Evolutionary conservation across 2,329 filamentous ascomycete species (phyloP).

Genomic region (Hysterium pulicare): DNA sequence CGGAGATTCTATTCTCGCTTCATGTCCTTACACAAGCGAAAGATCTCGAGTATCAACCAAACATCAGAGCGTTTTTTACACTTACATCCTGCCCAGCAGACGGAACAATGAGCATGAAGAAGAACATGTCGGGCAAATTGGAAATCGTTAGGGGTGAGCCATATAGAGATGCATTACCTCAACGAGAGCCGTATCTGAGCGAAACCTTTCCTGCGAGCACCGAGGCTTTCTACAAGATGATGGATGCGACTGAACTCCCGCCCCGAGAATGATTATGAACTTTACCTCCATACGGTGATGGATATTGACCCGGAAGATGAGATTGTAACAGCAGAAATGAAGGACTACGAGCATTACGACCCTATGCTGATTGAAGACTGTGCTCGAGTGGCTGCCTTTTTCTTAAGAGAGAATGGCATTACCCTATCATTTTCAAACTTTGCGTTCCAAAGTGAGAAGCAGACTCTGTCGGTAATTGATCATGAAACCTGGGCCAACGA

Average conservation of each 20-base stretch:
- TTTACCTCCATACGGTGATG: neutral
- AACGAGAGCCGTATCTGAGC: neutral
- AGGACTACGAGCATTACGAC: neutral
- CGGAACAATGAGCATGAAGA: neutral
- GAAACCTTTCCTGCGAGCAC: neutral
- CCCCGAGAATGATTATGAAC: neutral
- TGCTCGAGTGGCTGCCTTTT: neutral
- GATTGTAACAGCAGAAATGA: neutral
- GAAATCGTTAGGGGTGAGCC: neutral
- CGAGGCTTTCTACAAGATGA: neutral
- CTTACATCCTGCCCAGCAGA: neutral
- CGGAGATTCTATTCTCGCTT: conserved; percentile 3
- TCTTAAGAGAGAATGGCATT: neutral
- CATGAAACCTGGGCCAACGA: neutral
- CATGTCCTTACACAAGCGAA: neutral
- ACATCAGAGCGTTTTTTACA: neutral
- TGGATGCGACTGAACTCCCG: neutral
- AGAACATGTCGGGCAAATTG: neutral
- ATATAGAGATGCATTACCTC: neutral
- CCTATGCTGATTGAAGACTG: neutral
- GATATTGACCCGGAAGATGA: neutral
- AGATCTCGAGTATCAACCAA: neutral
- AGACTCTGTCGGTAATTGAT: neutral
- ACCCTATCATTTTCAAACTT: neutral
- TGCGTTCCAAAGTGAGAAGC: neutral